Base-by-base conservation (phyloP, 371 early-diverging fungal species). In the Fennellomyces sp. region DNA sequence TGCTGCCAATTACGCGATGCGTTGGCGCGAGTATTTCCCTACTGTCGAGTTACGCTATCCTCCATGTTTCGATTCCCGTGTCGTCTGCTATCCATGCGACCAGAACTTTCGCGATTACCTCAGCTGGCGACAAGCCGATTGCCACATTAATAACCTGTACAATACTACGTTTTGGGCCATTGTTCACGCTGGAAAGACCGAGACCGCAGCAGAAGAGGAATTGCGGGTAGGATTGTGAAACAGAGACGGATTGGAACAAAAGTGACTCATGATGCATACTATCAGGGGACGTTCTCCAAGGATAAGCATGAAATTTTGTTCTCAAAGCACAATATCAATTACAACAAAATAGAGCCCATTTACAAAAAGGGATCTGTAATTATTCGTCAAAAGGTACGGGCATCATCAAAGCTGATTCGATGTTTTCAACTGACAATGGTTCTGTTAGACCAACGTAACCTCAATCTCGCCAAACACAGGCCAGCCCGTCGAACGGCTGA, bases 61-160 rank as follows among this genome's bases (percentile, higher is more conserved):
- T 21, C 96, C 98, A 2, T 88, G 91, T 28, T 97, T 98, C 68
- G 97, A 98, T 81, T 91, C 90, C 7, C 85, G 98, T 10, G 87
- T 87, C 2, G 95, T 98, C 0, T 75, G 82, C 30, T 98, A 98
- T 68, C 97, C 98, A 5, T 82, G 87, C 4, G 85, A 87, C 38
- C 69, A 86, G 31, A 87, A 89, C 31, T 56, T 98, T 59, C 82
- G 91, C 59, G 97, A 98, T 73, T 98, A 98, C 72, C 76, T 98
- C 39, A 73, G 84, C 45, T 98, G 98, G 97, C 78, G 98, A 30
- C 97, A 97, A 72, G 97, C 89, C 7, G 98, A 98, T 70, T 96
- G 95, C 56, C 94, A 91, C 64, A 91, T 91, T 66, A 93, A 94
- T 66, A 92, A 92, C 63, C 67, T 95, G 52, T 97, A 95, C 74